Conservation (phyloP, 495 filamentous ascomycete genomes). For the Bathelium albidoporum region DNA sequence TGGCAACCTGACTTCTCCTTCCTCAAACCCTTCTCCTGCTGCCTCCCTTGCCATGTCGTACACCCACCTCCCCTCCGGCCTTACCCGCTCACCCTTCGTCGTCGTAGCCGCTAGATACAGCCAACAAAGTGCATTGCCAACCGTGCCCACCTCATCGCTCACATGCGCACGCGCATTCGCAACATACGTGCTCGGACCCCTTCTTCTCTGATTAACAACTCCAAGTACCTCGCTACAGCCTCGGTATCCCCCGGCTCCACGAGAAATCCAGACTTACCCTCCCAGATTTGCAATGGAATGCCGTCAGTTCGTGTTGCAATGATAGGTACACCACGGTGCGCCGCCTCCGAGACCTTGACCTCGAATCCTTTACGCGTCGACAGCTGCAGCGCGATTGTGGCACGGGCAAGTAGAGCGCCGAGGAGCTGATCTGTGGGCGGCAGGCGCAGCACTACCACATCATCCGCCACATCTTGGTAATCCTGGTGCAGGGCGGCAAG, state of each 20-base stretch:
- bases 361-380: slow-evolving; percentile 82
- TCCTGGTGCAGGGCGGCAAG: slow-evolving; percentile 53
- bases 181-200: slow-evolving; percentile 45
- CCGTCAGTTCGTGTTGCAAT: slow-evolving; percentile 72
- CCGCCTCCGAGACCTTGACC: slow-evolving; percentile 79
- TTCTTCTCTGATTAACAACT: slow-evolving; percentile 58
- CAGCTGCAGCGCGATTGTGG: slow-evolving; percentile 65
- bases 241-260: slow-evolving; percentile 64
- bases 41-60: slow-evolving; percentile 68
- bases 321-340: slow-evolving; percentile 75
- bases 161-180: slow-evolving; percentile 55
- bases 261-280: slow-evolving; percentile 66
- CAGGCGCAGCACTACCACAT: slow-evolving; percentile 68
- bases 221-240: slow-evolving; percentile 59
- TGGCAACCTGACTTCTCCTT: slow-evolving; percentile 52
- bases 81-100: slow-evolving; percentile 37
- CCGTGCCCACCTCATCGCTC: slow-evolving; percentile 74
- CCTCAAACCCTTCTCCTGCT: slow-evolving; percentile 46
- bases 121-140: slow-evolving; percentile 71
- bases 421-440: slow-evolving; percentile 71
- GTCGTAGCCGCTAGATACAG: slow-evolving; percentile 63
- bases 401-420: slow-evolving; percentile 67
- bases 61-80: slow-evolving; percentile 54
- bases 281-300: slow-evolving; percentile 69
- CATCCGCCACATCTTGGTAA: slow-evolving; percentile 36